These are phyloP conservation scores for Botrytis sinoallii DNA, from an alignment of 2,329 filamentous ascomycete species.

Conservation along the genomic window DNA sequence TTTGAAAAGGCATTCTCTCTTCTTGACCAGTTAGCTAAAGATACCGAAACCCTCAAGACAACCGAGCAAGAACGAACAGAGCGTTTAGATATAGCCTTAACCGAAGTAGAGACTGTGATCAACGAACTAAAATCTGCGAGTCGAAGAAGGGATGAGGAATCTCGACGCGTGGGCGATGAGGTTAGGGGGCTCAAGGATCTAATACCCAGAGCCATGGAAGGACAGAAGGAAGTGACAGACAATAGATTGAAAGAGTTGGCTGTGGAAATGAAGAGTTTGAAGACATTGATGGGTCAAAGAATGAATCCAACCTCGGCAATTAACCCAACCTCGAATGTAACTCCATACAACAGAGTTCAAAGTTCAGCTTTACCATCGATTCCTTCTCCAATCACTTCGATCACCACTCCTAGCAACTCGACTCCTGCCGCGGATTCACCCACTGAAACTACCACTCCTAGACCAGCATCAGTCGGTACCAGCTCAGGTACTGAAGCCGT, in stretches of 20 bases:
- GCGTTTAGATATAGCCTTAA: conserved; percentile 74
- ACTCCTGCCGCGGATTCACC: conserved; percentile 26
- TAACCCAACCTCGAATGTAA: conserved; percentile 37
- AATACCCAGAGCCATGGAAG: conserved; percentile 84
- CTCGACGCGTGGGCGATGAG: conserved; percentile 80
- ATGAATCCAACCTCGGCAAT: conserved; percentile 45
- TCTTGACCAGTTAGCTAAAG: conserved; percentile 86
- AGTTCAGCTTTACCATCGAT: conserved; percentile 12
- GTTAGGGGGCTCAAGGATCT: conserved; percentile 77
- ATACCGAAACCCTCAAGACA: conserved; percentile 83
- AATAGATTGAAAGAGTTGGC: conserved; percentile 79
- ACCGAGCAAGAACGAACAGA: conserved; percentile 83
- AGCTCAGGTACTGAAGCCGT: conserved; percentile 35
- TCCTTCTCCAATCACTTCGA: conserved; percentile 18
- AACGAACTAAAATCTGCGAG: conserved; percentile 77
- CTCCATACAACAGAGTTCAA: conserved; percentile 33
- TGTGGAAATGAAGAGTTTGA: conserved; percentile 84
- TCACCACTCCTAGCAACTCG: conserved; percentile 16
- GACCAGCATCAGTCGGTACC: conserved; percentile 38
- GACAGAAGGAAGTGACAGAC: conserved; percentile 82
- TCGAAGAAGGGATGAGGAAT: conserved; percentile 80
- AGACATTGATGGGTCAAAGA: conserved; percentile 72
- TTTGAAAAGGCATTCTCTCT: conserved; percentile 90
- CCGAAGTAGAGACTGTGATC: conserved; percentile 82
- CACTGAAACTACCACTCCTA: conserved; percentile 27